Percentiles rank a stretch among this genome's conserved stretches.
phyloP scores from a whole-genome alignment of 345 rosid genomes.

The Aquilaria malaccensis region DNA sequence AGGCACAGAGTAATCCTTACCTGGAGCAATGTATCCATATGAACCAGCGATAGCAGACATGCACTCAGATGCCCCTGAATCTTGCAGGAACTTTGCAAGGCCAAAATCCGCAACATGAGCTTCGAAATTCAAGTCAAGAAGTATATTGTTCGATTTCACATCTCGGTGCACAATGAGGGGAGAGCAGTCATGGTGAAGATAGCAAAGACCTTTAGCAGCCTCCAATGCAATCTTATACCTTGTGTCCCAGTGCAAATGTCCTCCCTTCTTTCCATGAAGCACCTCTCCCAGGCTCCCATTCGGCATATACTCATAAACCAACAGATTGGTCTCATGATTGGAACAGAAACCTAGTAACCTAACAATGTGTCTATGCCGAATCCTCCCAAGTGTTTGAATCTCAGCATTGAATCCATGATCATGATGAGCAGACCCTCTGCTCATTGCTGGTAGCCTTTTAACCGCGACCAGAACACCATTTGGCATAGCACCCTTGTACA shows the following conservation, averaged over 20 bases:
- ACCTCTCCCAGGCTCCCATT: conserved; percentile 95
- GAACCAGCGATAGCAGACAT: conserved; percentile 98
- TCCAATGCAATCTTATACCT: conserved; percentile 81
- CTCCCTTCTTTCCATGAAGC: conserved; percentile 74
- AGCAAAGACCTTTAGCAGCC: conserved; percentile 89
- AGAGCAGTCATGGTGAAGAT: conserved; percentile 90
- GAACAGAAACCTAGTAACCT: conserved; percentile 80
- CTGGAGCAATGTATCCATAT: conserved; percentile 97
- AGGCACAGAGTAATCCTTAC: conserved; percentile 22
- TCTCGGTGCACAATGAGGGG: conserved; percentile 88
- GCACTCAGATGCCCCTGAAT: conserved; percentile 77
- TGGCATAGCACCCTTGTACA: conserved; percentile 80
- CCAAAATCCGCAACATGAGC: conserved; percentile 99
- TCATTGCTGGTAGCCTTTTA: conserved; percentile 65
- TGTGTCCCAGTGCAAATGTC: conserved; percentile 57
- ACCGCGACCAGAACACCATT: conserved; percentile 83
- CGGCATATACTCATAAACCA: conserved; percentile 90
- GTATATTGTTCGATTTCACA: conserved; percentile 87
- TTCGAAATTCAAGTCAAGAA: conserved; percentile 75
- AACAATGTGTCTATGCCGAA: conserved; percentile 89
- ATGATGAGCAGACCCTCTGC: conserved; percentile 59
- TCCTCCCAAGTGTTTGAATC: conserved; percentile 77
- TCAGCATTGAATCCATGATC: conserved; percentile 88
- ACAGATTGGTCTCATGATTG: conserved; percentile 71
- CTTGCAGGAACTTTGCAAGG: conserved; percentile 77